Evolutionary conservation across 2,329 filamentous ascomycete species (phyloP).

Genomic region (Aspergillus pseudotamarii): DNA sequence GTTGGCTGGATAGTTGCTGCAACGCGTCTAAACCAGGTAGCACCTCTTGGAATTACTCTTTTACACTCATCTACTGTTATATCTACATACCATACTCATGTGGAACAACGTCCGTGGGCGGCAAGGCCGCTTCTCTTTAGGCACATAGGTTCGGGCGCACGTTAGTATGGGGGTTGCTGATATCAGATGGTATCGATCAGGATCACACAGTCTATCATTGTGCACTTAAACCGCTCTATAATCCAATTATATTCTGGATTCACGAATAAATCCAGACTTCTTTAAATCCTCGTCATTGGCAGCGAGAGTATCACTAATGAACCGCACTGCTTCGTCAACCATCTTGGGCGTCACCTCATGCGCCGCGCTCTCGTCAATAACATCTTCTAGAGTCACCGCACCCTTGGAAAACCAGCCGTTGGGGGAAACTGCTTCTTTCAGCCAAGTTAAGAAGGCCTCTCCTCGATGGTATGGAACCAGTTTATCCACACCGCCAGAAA

Average conservation of each 20-base stretch:
- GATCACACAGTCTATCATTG: background rate
- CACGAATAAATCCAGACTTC: conserved; percentile 34
- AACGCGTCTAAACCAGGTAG: background rate
- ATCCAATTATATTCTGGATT: conserved; percentile 36
- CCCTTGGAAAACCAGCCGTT: conserved; percentile 54
- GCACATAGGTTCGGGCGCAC: background rate
- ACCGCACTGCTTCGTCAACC: conserved; percentile 58
- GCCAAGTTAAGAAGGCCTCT: conserved; percentile 58
- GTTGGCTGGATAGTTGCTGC: background rate
- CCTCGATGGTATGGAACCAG: conserved; percentile 62
- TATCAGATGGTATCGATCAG: background rate
- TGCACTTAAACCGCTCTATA: background rate
- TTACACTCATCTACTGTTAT: background rate
- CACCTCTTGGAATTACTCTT: background rate
- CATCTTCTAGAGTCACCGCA: conserved; percentile 57
- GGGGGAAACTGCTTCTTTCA: conserved; percentile 51
- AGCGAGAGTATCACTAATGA: conserved; percentile 51
- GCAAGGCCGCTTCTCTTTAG: background rate
- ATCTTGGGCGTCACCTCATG: conserved; percentile 62
- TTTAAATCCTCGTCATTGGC: conserved; percentile 22
- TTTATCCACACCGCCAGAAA: conserved; percentile 60
- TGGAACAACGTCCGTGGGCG: background rate
- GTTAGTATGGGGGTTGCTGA: background rate
- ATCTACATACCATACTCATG: background rate
- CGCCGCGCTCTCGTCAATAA: conserved; percentile 58